Evolutionary conservation across 2,329 filamentous ascomycete species (phyloP).

Genomic region (Claviceps monticola): DNA sequence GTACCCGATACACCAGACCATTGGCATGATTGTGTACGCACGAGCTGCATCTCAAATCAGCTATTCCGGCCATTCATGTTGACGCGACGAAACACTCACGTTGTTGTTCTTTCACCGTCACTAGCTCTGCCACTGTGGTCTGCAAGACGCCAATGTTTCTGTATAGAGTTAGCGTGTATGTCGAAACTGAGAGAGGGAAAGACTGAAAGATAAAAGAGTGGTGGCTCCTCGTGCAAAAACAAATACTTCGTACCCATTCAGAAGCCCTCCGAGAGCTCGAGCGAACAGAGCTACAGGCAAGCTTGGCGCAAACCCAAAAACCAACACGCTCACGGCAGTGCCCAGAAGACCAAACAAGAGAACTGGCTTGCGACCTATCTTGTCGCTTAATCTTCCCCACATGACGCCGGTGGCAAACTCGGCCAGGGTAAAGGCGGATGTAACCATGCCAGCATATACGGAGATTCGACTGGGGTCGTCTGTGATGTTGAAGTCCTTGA

Average conservation of each 20-base stretch:
- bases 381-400: conserved; percentile 89
- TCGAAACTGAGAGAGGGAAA: too few species aligned
- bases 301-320: conserved; percentile 81
- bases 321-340: conserved; percentile 81
- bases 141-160: conserved; percentile 92
- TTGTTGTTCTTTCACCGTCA: conserved; percentile 87
- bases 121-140: conserved; percentile 86
- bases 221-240: too few species aligned
- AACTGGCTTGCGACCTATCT: conserved; percentile 82
- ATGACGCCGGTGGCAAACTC: conserved; percentile 87
- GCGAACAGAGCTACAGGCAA: conserved; percentile 74
- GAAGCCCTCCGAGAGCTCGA: conserved; percentile 72
- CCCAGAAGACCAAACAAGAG: conserved; percentile 79
- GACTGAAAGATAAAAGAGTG: too few species aligned
- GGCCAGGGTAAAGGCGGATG: conserved; percentile 87
- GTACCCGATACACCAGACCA: conserved; percentile 92
- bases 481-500: conserved; percentile 78
- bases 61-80: neutral
- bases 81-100: conserved; percentile 36
- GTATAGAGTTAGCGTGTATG: neutral
- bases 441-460: conserved; percentile 90
- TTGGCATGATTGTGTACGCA: conserved; percentile 94
- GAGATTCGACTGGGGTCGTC: conserved; percentile 68
- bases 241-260: conserved; percentile 62
- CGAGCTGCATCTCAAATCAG: conserved; percentile 41